These are phyloP conservation scores for Triticum monococcum DNA, from an alignment of 176 grass and related monocot genomes.

Conservation along the genomic window DNA sequence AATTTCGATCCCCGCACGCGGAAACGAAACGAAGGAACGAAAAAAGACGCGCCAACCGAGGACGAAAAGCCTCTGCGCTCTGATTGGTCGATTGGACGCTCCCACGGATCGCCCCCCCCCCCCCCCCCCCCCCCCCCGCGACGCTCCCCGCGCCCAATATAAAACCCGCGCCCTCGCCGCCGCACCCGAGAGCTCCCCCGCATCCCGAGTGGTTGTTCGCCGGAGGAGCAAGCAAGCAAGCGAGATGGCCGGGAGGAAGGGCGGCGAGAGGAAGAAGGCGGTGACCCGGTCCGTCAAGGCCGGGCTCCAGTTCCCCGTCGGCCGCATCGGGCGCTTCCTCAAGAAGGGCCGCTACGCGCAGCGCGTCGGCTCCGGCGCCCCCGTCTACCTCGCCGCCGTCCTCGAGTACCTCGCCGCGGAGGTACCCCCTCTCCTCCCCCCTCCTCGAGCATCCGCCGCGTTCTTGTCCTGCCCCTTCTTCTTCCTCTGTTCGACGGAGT, in stretches of 20 bases:
- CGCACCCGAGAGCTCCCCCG: no score
- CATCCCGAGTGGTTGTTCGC: no score
- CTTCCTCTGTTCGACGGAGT: no score
- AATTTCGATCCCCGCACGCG: neutral
- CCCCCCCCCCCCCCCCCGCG: no score
- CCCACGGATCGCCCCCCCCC: neutral
- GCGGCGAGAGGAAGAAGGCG: neutral
- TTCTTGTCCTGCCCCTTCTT: no score
- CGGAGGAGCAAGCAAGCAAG: no score
- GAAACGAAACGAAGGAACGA: neutral
- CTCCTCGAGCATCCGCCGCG: no score
- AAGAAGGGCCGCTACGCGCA: constrained; percentile 58
- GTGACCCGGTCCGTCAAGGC: constrained; percentile 39
- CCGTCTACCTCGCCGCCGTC: constrained; percentile 39
- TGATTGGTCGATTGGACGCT: neutral
- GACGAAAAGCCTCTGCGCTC: neutral
- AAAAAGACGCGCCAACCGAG: no score
- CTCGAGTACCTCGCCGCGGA: constrained; percentile 45
- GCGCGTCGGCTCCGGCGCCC: constrained; percentile 39
- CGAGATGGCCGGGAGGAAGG: constrained; percentile 11
- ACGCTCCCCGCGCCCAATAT: neutral
- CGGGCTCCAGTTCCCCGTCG: constrained; percentile 73
- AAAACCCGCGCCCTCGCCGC: neutral
- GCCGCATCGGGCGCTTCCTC: constrained; percentile 67
- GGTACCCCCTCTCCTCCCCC: neutral